phyloP scores from a whole-genome alignment of 192 early-diverging fungal species.

The Geranomyces variabilis region DNA sequence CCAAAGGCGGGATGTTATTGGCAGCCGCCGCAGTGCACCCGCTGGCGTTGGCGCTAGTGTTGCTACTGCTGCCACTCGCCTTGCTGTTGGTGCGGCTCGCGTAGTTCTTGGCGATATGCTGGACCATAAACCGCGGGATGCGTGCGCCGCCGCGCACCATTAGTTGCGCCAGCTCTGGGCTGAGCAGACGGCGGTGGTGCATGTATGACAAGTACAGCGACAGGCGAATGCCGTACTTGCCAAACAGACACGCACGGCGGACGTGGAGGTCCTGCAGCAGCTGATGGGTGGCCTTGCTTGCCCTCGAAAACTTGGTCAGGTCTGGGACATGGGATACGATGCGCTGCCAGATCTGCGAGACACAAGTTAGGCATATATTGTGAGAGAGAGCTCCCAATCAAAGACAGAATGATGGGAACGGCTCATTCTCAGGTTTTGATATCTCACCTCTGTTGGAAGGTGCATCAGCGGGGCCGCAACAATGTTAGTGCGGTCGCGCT shows the following conservation, averaged over 20 bases:
- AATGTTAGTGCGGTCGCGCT: too few species aligned
- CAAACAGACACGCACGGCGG: conserved; percentile 15
- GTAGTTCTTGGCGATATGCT: background rate
- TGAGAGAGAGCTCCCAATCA: too few species aligned
- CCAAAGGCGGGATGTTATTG: background rate
- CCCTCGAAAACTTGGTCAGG: background rate
- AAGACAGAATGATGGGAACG: too few species aligned
- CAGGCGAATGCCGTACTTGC: conserved; percentile 19
- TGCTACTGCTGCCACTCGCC: too few species aligned
- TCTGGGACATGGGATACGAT: conserved; percentile 14
- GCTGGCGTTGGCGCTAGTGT: too few species aligned
- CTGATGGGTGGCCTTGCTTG: background rate
- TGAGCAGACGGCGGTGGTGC: conserved; percentile 19
- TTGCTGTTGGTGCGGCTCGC: background rate
- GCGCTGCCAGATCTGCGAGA: conserved; percentile 21
- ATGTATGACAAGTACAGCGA: conserved; percentile 25
- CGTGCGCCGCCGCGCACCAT: conserved; percentile 25
- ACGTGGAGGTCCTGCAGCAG: conserved; percentile 17
- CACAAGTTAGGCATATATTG: background rate
- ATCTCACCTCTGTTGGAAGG: too few species aligned
- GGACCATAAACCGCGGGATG: conserved; percentile 23
- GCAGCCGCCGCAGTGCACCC: background rate
- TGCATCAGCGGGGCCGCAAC: too few species aligned
- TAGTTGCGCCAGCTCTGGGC: conserved; percentile 9
- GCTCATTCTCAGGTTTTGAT: too few species aligned